Evolutionary conservation across 495 filamentous ascomycete genomes (phyloP), one percentile per base, ranked within the genome.

Genomic region (Parmelia sp.): DNA sequence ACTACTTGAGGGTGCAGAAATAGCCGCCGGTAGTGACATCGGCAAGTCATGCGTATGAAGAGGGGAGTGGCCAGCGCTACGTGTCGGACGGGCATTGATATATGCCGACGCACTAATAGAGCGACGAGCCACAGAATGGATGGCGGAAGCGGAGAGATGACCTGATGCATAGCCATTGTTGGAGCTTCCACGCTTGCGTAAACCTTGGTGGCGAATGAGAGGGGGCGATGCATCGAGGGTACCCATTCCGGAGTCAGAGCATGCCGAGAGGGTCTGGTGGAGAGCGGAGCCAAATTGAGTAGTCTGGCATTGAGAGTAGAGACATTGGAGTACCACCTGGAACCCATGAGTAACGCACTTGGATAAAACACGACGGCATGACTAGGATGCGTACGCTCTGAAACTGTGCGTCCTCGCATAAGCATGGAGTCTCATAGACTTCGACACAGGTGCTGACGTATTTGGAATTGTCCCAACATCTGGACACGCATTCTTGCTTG

Each of bases 401-500:
- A 57, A 74, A 74, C 0, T 69, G 65, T 4, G 58, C 44, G 40
- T 78, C 74, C 47, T 68, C 65, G 59, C 75, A 74, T n/a, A 74
- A 66, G 57, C 73, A 75, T 58, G 66, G 63, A 7, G 65, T 56
- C 42, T 72, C 71, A 14, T 68, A 63, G 36, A 63, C 61, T 23
- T 58, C 15, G 15, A 27, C 21, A 64, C 71, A 70, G 53, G 68
- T 66, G 63, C 65, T 78, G 64, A 78, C 71, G 40, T 71, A 72
- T 64, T 70, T 71, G 29, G 74, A 75, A 55, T 77, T 76, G 27
- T 76, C 76, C 76, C 74, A 75, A 65, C 79, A 81, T n/a, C 39
- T 73, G 1, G 59, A 44, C 6, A 70, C 57, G 57, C 70, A 71
- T 35, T 23, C 70, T 71, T 36, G 39, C 4, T 23, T 31, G 51